Base-by-base conservation (phyloP, 2,329 filamentous ascomycete species). In the Aotearoamyces nothofagi region DNA sequence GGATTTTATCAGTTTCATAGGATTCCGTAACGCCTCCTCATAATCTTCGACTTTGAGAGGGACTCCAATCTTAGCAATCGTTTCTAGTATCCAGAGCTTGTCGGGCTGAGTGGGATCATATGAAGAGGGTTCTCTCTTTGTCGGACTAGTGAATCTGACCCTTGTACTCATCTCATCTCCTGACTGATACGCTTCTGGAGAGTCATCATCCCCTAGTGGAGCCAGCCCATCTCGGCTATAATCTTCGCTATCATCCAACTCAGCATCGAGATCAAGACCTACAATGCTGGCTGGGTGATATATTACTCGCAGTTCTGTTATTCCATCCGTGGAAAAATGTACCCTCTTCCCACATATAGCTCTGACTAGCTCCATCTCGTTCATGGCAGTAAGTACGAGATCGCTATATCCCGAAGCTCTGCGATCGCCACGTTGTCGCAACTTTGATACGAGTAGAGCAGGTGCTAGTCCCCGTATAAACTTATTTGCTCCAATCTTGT, bases 401-500 rank as follows among this genome's bases (percentile, higher is more conserved):
- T 57, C 48, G 8, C 45, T 44, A 9, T 48, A 35, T 14, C 41
- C 39, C 12, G 50, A 40, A 46, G 49, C 15, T 48, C 52, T 33
- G 47, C 58, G 30, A 49, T 53, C 37, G 39, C 60, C 50, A 42
- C 49, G 39, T 39, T 37, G 45, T 43, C 43, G 61, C 38, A 74
- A 59, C 35, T 66, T 72, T 35, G 66, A 69, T 9, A 72, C 61
- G 3, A 96, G 58, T 2, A 96, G 55, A 5, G 77, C 73, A 8
- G 83, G 80, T 0, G 83, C 78, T 8, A 96, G 57, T 15, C 80
- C 77, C 9, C 77, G 69, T 15, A 93, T 74, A 35, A 93, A 80
- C 45, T 93, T 92, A 44, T 78, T 69, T 10, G 86, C 84, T 1
- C 86, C 87, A 28, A 66, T 65, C 15, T 74, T 67, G 41, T 74